Percentiles rank a stretch among this genome's conserved stretches.
These are phyloP conservation scores for Fusarium algeriense DNA, from an alignment of 2,329 filamentous ascomycete species.

Conservation along the genomic window DNA sequence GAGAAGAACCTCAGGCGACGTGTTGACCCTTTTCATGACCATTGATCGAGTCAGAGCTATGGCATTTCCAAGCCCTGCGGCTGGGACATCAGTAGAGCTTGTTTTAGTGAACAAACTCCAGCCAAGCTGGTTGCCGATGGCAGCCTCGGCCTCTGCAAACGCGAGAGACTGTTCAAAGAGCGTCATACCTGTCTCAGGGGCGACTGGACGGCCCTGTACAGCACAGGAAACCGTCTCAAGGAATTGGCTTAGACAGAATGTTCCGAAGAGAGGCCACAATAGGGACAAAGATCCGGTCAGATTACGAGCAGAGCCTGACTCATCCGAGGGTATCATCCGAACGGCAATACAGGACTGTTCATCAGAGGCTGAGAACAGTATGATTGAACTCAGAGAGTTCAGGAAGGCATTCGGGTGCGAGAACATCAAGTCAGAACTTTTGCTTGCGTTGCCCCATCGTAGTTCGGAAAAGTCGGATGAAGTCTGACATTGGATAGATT, in stretches of 20 bases:
- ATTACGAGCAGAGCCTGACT: conserved; percentile 63
- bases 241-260: conserved; percentile 82
- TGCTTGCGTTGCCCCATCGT: conserved; percentile 76
- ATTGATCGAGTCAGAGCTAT: conserved; percentile 71
- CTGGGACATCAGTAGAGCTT: conserved; percentile 50
- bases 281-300: conserved; percentile 82
- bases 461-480: conserved; percentile 76
- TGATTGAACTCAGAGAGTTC: conserved; percentile 76
- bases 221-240: conserved; percentile 90
- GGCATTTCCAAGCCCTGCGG: conserved; percentile 44
- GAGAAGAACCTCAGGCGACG: conserved; percentile 87
- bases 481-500: conserved; percentile 93
- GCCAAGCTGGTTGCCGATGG: conserved; percentile 83
- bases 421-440: conserved; percentile 76
- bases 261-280: conserved; percentile 80
- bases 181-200: conserved; percentile 94
- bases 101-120: conserved; percentile 72
- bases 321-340: conserved; percentile 72
- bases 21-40: conserved; percentile 85
- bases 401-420: conserved; percentile 76
- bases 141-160: conserved; percentile 94
- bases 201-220: conserved; percentile 82
- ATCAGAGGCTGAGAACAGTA: conserved; percentile 82
- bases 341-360: conserved; percentile 80
- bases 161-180: conserved; percentile 96